Conservation (phyloP, 2,329 filamentous ascomycete species). For the Microdochium trichocladiopsis region DNA sequence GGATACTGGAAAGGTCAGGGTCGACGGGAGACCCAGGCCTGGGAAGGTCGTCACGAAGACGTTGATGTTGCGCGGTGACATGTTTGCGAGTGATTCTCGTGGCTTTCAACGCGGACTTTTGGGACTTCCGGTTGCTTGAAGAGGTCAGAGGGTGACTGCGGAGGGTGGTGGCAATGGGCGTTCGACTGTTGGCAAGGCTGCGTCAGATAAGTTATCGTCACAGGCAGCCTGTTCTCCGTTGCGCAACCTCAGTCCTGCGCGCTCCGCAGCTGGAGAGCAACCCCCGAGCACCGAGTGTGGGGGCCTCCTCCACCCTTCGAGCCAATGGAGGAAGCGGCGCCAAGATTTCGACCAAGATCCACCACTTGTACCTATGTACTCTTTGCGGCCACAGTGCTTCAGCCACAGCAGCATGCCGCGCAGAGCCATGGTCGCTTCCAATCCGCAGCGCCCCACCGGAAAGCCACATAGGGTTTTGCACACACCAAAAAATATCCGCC, state of each 20-base stretch:
- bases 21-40: slow-evolving; percentile 76
- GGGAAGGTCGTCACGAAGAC: slow-evolving; percentile 79
- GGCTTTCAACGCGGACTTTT: slow-evolving; percentile 25
- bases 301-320: too few species aligned
- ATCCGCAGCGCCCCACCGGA: slow-evolving; percentile 10
- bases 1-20: slow-evolving; percentile 68
- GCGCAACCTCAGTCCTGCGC: too few species aligned
- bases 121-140: too few species aligned
- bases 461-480: slow-evolving; percentile 2
- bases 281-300: too few species aligned
- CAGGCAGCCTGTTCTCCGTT: too few species aligned
- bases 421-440: background rate
- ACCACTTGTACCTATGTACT: too few species aligned
- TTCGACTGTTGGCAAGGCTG: too few species aligned
- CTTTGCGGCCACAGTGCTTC: background rate
- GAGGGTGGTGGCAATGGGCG: too few species aligned
- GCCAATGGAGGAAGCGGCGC: too few species aligned
- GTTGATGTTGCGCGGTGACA: slow-evolving; percentile 60
- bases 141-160: background rate
- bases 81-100: slow-evolving; percentile 19
- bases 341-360: too few species aligned
- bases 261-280: too few species aligned
- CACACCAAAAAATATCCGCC: slow-evolving; percentile 3
- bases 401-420: background rate
- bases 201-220: too few species aligned